Conservation (phyloP, 495 filamentous ascomycete genomes). For the Xylaria sp. region DNA sequence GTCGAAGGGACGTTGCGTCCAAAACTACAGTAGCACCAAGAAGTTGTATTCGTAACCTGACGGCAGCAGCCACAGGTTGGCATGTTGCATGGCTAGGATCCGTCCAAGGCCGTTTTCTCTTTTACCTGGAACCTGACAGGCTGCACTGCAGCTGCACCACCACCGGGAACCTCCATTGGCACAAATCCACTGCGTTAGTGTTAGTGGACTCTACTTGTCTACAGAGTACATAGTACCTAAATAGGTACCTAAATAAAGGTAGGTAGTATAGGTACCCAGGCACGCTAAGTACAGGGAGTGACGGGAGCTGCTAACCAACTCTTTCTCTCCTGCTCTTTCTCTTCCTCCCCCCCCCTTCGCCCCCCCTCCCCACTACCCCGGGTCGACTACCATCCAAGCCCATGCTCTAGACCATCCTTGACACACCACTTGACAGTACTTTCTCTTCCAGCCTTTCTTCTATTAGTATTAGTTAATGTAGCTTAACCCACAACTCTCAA, state of each 20-base stretch:
- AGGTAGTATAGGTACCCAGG: no score
- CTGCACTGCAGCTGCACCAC: slow-evolving; percentile 1
- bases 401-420: neutral
- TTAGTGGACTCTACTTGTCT: no score
- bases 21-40: slow-evolving; percentile 8
- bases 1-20: neutral
- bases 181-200: neutral
- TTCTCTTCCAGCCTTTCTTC: neutral
- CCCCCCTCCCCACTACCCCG: slow-evolving; percentile 9
- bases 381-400: neutral
- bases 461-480: neutral
- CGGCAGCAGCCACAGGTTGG: neutral
- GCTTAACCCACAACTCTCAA: no score
- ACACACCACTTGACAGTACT: neutral
- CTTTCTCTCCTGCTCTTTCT: no score
- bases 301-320: neutral
- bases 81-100: neutral
- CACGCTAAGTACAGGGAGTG: neutral
- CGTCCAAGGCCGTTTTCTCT: neutral
- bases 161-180: neutral
- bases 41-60: neutral
- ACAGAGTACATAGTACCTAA: no score
- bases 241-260: no score
- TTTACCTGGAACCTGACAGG: slow-evolving; percentile 8
- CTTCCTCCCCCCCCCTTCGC: no score